Base-by-base conservation (phyloP, 176 grass and related monocot species). In the Raddia guianensis region DNA sequence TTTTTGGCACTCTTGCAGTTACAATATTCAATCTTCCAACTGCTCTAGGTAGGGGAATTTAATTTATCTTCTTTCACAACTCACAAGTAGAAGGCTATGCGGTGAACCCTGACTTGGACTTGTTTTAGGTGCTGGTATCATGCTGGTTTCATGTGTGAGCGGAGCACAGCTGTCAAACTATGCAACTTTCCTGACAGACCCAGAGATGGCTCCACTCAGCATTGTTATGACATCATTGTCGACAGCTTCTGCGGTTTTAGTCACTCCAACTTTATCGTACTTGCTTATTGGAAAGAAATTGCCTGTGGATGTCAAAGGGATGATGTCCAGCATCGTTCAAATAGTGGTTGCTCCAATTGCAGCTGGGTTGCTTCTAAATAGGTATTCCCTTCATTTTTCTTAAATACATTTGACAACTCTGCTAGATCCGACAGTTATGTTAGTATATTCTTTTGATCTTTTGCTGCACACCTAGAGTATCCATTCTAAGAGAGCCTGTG, bases 191-290 rank as follows among this genome's bases (percentile, higher is more conserved):
- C 43, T 98, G 75, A 98, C 96, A 6, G 92, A 98, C 79, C 92
- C 96, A 59, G 85, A 85, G 62, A 89, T 98, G 88, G 92, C 96
- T 9, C 96, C 96, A 47, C 88, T 98, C 62, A 98, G 96, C 89
- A 98, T 98, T 83, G 90, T 98, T 70, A 98, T 98, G 96, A 98
- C 96, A 87, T 95, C 96, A 70, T 86, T 95, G 74, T 98, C 92
- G 53, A 98, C 92, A 45, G 96, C 96, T 63, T 88, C 86, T 83
- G 92, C 92, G 9, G 96, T 95, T 84, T 87, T 98, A 80, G 68
- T 98, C 50, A 98, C 92, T 45, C 92, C 96, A 78, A 88, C 86
- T 57, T 87, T 98, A 81, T 95, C 96, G 12, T 98, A 93, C 62
- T 82, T 98, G 18, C 92, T 98, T 70, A 98, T 98, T 79, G 96